Evolutionary conservation across 1,284 basidiomycete species (phyloP).

Genomic region (Puccinia hordei): DNA sequence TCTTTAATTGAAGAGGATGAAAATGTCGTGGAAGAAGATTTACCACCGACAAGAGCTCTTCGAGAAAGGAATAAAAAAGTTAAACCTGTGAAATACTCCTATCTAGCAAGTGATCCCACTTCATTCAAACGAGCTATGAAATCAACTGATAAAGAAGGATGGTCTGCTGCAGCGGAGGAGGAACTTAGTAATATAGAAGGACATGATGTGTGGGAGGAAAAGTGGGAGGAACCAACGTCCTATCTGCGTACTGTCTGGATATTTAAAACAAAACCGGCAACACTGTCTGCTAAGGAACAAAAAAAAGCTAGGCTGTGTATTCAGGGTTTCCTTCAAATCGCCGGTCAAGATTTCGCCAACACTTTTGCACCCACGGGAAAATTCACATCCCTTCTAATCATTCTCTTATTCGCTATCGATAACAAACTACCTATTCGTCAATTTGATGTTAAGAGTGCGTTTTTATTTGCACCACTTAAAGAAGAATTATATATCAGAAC

Average conservation of each 20-base stretch:
- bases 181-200: not conserved
- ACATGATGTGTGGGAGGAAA: not conserved
- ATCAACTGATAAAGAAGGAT: not conserved
- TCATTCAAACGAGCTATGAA: not conserved
- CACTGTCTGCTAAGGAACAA: not conserved
- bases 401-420: not conserved
- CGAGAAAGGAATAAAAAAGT: not conserved
- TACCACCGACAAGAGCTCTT: not conserved
- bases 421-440: not conserved
- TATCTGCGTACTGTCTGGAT: not conserved
- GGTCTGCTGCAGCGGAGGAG: not conserved
- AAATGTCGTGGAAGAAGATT: no score
- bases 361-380: constrained; percentile 17
- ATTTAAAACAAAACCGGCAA: constrained; percentile 6
- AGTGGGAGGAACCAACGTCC: not conserved
- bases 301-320: constrained; percentile 1
- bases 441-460: constrained; percentile 20
- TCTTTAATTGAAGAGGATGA: not conserved
- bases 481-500: constrained; percentile 4
- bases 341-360: not conserved
- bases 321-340: not conserved
- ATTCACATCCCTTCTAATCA: not conserved
- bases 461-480: constrained; percentile 3
- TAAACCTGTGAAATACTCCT: not conserved
- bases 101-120: not conserved